Base-by-base conservation (phyloP, 371 early-diverging fungal species). In the Mortierella sp. region DNA sequence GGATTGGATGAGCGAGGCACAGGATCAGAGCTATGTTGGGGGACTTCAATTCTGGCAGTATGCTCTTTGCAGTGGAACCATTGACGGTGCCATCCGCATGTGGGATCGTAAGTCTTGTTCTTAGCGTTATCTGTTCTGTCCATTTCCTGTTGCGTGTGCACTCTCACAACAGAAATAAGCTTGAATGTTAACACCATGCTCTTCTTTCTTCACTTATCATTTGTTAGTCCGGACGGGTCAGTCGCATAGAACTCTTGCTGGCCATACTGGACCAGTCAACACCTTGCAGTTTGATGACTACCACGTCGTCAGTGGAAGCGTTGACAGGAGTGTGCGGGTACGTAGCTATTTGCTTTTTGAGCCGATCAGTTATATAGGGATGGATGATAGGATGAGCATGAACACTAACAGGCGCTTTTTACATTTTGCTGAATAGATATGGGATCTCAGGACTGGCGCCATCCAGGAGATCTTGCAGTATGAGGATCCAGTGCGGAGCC, bases 81-180 rank as follows among this genome's bases (percentile, higher is more conserved):
- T 92, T n/a, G 97, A 97, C 88, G 98, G 98, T 13, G 91, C 92
- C 34, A 90, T 97, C 47, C 91, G 97, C 72, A 92, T 97, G 93
- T 97, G 96, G 96, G 98, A 97, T 88, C 87, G 91, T 93, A 91
- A 92, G 92, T 91, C 34, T 31, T 60, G 26, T 19, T 55, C 42
- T 55, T 24, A 11, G 26, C 60, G 28, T 31, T 16, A 38, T 38
- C 42, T 60, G 16, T 9, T 14, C 31, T 28, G 34, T 5, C 26
- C 28, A 4, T 31, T 10, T 26, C n/a, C 13, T n/a, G 26, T n/a
- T 57, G 2, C 21, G 1, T 21, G 9, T 55, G 7, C 26, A n/a
- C 26, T 4, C 24, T 57, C 57, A 9, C 2, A 9, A 26, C 26
- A 57, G 9, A 8, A 2, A 14, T 60, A 31, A 14, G 16, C 16